phyloP scores from a whole-genome alignment of 2,329 filamentous ascomycete genomes.

The Volutella citrinella region DNA sequence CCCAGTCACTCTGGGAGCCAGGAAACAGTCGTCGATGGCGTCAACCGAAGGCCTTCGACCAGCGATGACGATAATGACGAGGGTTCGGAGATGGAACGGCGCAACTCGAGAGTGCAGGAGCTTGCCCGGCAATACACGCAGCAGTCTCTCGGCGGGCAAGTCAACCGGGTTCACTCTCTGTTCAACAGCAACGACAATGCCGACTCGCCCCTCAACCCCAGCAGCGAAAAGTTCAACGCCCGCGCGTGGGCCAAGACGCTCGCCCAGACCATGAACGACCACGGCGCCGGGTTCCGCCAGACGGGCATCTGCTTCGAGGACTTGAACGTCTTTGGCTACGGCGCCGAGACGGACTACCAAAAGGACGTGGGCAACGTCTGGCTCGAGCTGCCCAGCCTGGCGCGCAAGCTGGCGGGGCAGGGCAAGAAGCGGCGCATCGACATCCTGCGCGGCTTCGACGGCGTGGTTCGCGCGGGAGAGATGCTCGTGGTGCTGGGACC shows the following conservation, averaged over 20 bases:
- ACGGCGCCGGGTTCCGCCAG: slow-evolving; percentile 52
- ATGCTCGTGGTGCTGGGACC: slow-evolving; percentile 71
- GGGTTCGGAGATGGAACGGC: not conserved
- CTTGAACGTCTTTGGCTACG: slow-evolving; percentile 65
- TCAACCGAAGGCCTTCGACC: no score
- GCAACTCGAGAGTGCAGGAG: not conserved
- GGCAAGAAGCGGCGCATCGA: slow-evolving; percentile 55
- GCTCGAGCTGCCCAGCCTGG: slow-evolving; percentile 42
- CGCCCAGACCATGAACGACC: slow-evolving; percentile 43
- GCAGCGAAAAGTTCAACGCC: slow-evolving; percentile 40
- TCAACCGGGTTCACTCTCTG: slow-evolving; percentile 2
- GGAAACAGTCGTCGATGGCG: no score
- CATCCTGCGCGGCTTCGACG: slow-evolving; percentile 63
- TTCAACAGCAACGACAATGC: not conserved
- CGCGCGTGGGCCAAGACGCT: slow-evolving; percentile 55
- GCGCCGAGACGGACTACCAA: slow-evolving; percentile 66
- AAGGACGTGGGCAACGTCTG: slow-evolving; percentile 60
- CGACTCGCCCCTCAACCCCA: slow-evolving; percentile 28
- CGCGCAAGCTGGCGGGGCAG: slow-evolving; percentile 50
- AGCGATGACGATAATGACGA: no score
- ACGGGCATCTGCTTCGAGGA: slow-evolving; percentile 62
- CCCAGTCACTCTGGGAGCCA: no score
- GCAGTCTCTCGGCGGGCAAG: not conserved
- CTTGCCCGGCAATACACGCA: not conserved
- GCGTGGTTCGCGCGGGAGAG: slow-evolving; percentile 63